Base-by-base conservation (phyloP, 2,329 filamentous ascomycete species). In the Fusarium nanum region DNA sequence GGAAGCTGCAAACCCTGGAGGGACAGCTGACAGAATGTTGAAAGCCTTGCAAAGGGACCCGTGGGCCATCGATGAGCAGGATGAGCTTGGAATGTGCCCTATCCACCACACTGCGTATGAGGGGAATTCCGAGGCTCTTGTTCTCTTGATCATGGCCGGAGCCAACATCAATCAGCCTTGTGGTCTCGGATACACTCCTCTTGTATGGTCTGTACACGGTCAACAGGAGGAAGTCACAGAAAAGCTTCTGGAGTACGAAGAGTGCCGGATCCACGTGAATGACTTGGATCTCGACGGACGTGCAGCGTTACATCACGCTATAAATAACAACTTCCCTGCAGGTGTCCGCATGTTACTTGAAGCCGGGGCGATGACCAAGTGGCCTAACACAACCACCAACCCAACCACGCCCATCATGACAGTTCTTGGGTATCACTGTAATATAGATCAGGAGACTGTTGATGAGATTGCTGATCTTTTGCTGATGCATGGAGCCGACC, bases 251-350 rank as follows among this genome's bases (percentile, higher is more conserved):
- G 20, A 25, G 1, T 2, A 46, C 3, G 12, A 23, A 7, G 32
- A 56, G 1, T 68, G 63, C 9, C 4, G 20, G 3, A 11, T 13
- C 11, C 10, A 10, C 1, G 1, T 71, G 0, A 3, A 46, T 1
- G 8, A 13, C 5, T 2, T 1, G 1, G 0, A 0, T 7, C 0
- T 0, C 0, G 0, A 2, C 2, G 52, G 55, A 1, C 0, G 0
- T 0, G 55, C 32, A 14, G 70, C 63, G n/a, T 9, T 72, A 8
- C 42, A 72, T 5, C 2, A 0, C 1, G 63, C 60, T n/a, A 12
- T 5, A 1, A 0, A 0, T 0, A 0, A 1, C 1, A 11, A 0
- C 1, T 59, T 7, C 0, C 0, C 1, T 5, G 10, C 52, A 13
- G 37, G 27, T 13, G 40, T 68, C 22, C 22, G 22, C 12, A 20